Conservation (phyloP, 2,329 filamentous ascomycete genomes). For the Cladosporium colombiae region DNA sequence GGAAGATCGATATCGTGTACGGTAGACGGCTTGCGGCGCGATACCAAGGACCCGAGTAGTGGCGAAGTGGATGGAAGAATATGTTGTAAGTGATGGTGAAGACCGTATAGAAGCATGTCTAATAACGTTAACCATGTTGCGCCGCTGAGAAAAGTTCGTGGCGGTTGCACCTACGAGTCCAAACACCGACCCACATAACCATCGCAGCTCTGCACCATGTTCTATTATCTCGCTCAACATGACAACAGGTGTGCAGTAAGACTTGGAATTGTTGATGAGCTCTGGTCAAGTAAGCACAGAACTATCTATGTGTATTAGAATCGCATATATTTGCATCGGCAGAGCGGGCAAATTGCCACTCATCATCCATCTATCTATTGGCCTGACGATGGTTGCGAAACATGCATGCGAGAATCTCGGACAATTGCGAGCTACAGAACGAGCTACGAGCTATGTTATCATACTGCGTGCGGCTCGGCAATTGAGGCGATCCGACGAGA, state of each 20-base stretch:
- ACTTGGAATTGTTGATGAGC: not conserved
- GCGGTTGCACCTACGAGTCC: not conserved
- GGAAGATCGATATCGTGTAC: slow-evolving; percentile 19
- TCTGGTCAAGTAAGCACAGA: not conserved
- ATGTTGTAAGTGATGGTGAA: slow-evolving; percentile 39
- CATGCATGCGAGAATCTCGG: not conserved
- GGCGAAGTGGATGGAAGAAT: slow-evolving; percentile 46
- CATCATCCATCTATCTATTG: not conserved
- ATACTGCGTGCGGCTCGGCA: not conserved
- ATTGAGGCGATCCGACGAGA: not conserved
- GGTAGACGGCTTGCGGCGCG: slow-evolving; percentile 27
- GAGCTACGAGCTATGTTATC: not conserved
- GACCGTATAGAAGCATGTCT: not conserved
- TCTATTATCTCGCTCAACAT: not conserved
- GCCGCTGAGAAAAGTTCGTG: not conserved
- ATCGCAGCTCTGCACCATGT: not conserved
- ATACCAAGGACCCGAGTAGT: slow-evolving; percentile 45
- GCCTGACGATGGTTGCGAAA: not conserved
- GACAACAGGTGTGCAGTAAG: not conserved
- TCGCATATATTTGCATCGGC: no score
- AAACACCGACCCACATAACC: not conserved
- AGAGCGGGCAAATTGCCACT: no score
- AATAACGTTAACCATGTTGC: not conserved
- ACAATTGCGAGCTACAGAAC: not conserved
- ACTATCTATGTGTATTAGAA: not conserved